phyloP scores from a whole-genome alignment of 2,329 filamentous ascomycete genomes.

The Fusarium sp. region DNA sequence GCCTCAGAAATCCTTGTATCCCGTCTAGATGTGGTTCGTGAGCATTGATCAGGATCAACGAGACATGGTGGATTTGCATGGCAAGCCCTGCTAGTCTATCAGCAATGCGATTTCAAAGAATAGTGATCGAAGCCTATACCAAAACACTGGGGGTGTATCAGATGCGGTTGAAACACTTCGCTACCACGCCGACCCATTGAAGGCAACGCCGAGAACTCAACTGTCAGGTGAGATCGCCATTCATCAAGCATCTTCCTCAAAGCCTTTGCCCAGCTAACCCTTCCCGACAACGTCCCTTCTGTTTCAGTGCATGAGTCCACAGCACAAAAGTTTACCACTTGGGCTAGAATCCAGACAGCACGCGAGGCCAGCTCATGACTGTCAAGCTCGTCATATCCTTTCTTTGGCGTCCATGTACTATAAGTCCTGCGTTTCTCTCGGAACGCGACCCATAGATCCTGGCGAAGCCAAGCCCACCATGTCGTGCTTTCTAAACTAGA shows the following conservation, averaged over 20 bases:
- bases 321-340: slow-evolving; percentile 64
- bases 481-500: slow-evolving; percentile 65
- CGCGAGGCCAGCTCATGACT: slow-evolving; percentile 63
- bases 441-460: slow-evolving; percentile 72
- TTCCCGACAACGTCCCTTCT: slow-evolving; percentile 7
- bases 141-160: slow-evolving; percentile 59
- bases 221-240: slow-evolving; percentile 48
- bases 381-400: slow-evolving; percentile 57
- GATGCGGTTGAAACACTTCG: slow-evolving; percentile 55
- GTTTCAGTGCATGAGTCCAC: slow-evolving; percentile 4
- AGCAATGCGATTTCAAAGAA: rapidly evolving
- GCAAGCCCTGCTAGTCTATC: slow-evolving; percentile 14
- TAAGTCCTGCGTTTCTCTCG: slow-evolving; percentile 64
- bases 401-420: slow-evolving; percentile 66
- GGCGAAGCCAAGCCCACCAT: slow-evolving; percentile 74
- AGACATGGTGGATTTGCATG: slow-evolving; percentile 29
- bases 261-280: slow-evolving; percentile 22
- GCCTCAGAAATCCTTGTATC: slow-evolving; percentile 55
- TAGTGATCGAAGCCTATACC: not conserved
- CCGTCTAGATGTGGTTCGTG: slow-evolving; percentile 38
- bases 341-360: slow-evolving; percentile 63
- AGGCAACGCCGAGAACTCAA: slow-evolving; percentile 54
- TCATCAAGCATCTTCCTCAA: slow-evolving; percentile 39
- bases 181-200: slow-evolving; percentile 31
- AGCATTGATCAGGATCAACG: slow-evolving; percentile 49